Evolutionary conservation across 768 basidiomycete genomes (phyloP).

Genomic region (Russula lepida): DNA sequence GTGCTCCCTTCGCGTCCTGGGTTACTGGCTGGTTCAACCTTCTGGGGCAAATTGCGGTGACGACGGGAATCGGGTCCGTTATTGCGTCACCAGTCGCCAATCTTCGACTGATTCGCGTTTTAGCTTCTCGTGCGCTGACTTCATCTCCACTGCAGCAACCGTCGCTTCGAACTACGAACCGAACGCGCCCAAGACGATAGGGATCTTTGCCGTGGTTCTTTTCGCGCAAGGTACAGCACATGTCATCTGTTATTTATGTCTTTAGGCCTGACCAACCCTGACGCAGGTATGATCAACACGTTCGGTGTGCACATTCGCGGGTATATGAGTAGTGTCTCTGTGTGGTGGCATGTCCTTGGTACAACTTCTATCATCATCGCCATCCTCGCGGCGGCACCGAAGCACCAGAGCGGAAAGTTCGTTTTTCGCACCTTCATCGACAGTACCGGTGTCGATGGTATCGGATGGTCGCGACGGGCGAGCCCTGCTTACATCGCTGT

Average conservation of each 20-base stretch:
- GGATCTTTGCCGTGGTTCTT: conserved; percentile 62
- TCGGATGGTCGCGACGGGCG: conserved; percentile 61
- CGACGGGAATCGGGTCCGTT: conserved; percentile 56
- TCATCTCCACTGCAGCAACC: conserved; percentile 56
- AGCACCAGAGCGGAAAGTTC: conserved; percentile 56
- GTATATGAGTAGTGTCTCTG: conserved; percentile 61
- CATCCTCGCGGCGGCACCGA: conserved; percentile 62
- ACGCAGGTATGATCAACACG: conserved; percentile 54
- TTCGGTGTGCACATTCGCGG: conserved; percentile 61
- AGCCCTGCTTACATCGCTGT: conserved; percentile 62
- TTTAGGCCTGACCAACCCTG: neutral
- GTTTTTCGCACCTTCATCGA: conserved; percentile 69
- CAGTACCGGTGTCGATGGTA: conserved; percentile 43
- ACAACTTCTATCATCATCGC: conserved; percentile 60
- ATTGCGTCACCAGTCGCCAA: neutral
- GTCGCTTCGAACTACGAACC: conserved; percentile 52
- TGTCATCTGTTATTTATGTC: neutral
- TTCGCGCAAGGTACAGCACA: conserved; percentile 44
- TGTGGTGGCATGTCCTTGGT: conserved; percentile 69
- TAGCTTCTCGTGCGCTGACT: conserved; percentile 59
- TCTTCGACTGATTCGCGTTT: neutral
- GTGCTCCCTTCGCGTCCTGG: conserved; percentile 65
- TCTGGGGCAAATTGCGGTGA: conserved; percentile 68
- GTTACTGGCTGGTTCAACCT: conserved; percentile 71
- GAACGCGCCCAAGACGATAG: conserved; percentile 51